Evolutionary conservation across 768 basidiomycete genomes (phyloP).

Genomic region (Lactifluus hygrophoroides): DNA sequence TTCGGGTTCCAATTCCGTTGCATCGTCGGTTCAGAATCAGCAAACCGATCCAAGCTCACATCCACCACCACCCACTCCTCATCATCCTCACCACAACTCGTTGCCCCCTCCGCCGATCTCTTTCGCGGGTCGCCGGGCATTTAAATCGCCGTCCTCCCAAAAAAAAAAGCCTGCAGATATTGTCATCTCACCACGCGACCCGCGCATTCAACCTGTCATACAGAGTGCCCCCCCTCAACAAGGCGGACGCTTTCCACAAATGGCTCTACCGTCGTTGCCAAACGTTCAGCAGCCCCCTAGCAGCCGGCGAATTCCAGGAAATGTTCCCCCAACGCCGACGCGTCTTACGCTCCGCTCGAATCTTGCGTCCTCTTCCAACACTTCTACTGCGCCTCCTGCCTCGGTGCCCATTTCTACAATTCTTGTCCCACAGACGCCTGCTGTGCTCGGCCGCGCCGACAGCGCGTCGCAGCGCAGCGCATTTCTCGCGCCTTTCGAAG

Average conservation of each 20-base stretch:
- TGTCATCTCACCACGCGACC: conserved; percentile 62
- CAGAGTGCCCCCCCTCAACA: conserved; percentile 71
- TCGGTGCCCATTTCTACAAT: conserved; percentile 61
- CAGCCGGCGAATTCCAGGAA: conserved; percentile 16
- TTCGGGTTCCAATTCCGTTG: conserved; percentile 18
- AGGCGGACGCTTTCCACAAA: conserved; percentile 29
- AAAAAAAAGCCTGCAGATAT: conserved; percentile 72
- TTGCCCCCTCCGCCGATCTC: conserved; percentile 66
- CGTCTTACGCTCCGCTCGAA: conserved; percentile 20
- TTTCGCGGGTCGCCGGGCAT: conserved; percentile 67
- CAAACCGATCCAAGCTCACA: conserved; percentile 14
- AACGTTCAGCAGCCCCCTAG: conserved; percentile 12
- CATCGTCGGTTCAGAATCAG: conserved; percentile 25
- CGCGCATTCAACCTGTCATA: conserved; percentile 49
- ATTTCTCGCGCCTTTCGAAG: conserved; percentile 75
- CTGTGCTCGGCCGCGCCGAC: conserved; percentile 51
- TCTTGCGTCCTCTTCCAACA: conserved; percentile 20
- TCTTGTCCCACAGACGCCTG: conserved; percentile 62
- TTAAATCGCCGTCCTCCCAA: conserved; percentile 42
- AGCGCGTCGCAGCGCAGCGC: conserved; percentile 60
- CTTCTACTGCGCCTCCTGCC: conserved; percentile 29
- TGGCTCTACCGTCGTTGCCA: conserved; percentile 19
- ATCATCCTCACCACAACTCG: conserved; percentile 33
- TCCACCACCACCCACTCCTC: conserved; percentile 20
- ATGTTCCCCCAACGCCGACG: conserved; percentile 21